These are phyloP conservation scores for Magnusiomyces magnusii DNA, from an alignment of 1,139 yeast species.

Conservation along the genomic window DNA sequence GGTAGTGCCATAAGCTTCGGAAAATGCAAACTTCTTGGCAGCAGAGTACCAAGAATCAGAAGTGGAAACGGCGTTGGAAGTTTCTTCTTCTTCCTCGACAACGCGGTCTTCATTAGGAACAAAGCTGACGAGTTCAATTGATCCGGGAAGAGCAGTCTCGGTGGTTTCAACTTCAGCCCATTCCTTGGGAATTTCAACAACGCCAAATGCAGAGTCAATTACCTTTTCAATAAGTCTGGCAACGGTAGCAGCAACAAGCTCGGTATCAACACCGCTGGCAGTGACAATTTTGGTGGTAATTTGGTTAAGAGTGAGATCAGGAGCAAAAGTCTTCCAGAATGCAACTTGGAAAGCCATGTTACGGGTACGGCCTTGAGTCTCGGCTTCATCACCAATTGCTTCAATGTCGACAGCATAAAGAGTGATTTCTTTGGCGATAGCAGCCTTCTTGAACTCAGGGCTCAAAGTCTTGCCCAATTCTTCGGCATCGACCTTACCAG, in stretches of 20 bases:
- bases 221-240: constrained; percentile 47
- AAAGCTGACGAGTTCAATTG: constrained; percentile 23
- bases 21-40: constrained; percentile 67
- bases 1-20: constrained; percentile 61
- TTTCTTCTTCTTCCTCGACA: constrained; percentile 37
- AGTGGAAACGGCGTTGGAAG: constrained; percentile 34
- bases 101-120: constrained; percentile 33
- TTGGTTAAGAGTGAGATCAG: constrained; percentile 51
- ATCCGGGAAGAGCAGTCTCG: constrained; percentile 38
- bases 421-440: constrained; percentile 47
- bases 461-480: constrained; percentile 48
- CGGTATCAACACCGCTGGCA: constrained; percentile 76
- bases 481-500: constrained; percentile 38
- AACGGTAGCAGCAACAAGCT: constrained; percentile 73
- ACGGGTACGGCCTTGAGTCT: constrained; percentile 69
- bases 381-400: constrained; percentile 34
- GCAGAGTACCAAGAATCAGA: constrained; percentile 43
- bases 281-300: constrained; percentile 73
- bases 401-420: constrained; percentile 35
- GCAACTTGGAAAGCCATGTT: constrained; percentile 71
- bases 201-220: constrained; percentile 27
- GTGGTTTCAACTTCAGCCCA: constrained; percentile 31
- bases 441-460: constrained; percentile 44
- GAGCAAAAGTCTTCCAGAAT: constrained; percentile 68
- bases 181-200: constrained; percentile 33